Conservation (phyloP, 1,284 basidiomycete species). For the Pterula multifida region DNA sequence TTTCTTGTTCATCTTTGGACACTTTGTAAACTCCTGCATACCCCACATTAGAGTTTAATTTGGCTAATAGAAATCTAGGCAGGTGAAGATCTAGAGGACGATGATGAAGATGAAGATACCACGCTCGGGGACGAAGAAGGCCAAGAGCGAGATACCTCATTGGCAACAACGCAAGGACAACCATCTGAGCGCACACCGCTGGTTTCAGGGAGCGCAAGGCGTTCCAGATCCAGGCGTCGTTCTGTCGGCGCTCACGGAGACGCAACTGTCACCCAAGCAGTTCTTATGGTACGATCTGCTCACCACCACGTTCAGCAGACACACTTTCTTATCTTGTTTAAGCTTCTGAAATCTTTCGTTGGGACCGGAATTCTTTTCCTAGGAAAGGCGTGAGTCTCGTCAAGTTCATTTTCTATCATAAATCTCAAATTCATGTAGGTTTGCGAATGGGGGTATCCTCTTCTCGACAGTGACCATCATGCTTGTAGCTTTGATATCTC, state of each 20-base stretch:
- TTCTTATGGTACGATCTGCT: constrained; percentile 63
- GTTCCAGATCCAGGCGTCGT: constrained; percentile 44
- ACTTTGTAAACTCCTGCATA: constrained; percentile 57
- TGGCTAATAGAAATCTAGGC: constrained; percentile 41
- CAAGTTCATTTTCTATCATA: constrained; percentile 4
- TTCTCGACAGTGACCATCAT: constrained; percentile 80
- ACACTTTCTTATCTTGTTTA: constrained; percentile 1
- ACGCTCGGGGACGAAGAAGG: constrained; percentile 25
- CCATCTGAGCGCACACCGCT: constrained; percentile 32
- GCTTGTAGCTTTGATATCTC: constrained; percentile 77
- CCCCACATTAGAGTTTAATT: background rate
- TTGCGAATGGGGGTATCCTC: constrained; percentile 90
- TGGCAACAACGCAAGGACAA: background rate
- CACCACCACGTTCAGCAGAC: constrained; percentile 4
- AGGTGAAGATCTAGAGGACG: constrained; percentile 87
- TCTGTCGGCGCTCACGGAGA: constrained; percentile 61
- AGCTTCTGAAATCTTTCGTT: constrained; percentile 92
- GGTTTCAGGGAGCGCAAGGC: constrained; percentile 17
- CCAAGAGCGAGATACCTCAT: constrained; percentile 13
- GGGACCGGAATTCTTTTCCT: constrained; percentile 95
- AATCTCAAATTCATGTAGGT: constrained; percentile 35
- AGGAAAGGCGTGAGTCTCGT: constrained; percentile 68
- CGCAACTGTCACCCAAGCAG: constrained; percentile 79
- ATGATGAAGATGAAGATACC: constrained; percentile 38
- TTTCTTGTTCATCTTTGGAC: constrained; percentile 86